Conservation (phyloP, 2,329 filamentous ascomycete genomes). For the Colletotrichum musicola region DNA sequence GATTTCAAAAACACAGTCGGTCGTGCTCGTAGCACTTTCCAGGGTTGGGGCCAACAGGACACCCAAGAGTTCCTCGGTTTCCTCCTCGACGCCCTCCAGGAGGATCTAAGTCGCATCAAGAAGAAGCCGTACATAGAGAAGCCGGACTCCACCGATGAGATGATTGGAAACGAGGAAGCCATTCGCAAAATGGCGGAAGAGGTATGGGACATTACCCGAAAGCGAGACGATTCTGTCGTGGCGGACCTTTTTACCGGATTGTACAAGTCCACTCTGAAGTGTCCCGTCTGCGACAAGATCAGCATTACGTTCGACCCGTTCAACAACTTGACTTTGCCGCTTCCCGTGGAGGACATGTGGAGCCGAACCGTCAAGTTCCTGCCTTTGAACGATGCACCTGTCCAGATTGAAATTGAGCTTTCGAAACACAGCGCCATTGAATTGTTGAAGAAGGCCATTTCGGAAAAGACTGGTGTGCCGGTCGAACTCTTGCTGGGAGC, state of each 20-base stretch:
- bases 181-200: slow-evolving; percentile 88
- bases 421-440: slow-evolving; percentile 81
- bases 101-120: slow-evolving; percentile 92
- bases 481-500: slow-evolving; percentile 78
- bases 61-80: slow-evolving; percentile 98
- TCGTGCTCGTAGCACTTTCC: slow-evolving; percentile 85
- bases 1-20: slow-evolving; percentile 88
- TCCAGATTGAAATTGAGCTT: slow-evolving; percentile 82
- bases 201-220: slow-evolving; percentile 92
- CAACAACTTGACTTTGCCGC: slow-evolving; percentile 90
- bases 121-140: slow-evolving; percentile 99
- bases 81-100: slow-evolving; percentile 91
- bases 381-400: slow-evolving; percentile 78
- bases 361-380: slow-evolving; percentile 80
- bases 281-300: slow-evolving; percentile 90
- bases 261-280: slow-evolving; percentile 97
- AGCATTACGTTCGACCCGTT: slow-evolving; percentile 99
- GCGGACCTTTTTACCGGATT: slow-evolving; percentile 96
- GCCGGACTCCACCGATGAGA: slow-evolving; percentile 96
- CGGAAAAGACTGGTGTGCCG: slow-evolving; percentile 75
- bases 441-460: slow-evolving; percentile 76
- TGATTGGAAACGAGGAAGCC: slow-evolving; percentile 84
- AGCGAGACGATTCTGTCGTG: slow-evolving; percentile 93
- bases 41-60: slow-evolving; percentile 95
- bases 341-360: slow-evolving; percentile 90